Conservation (phyloP, 2,329 filamentous ascomycete species). For the Cercospora janseana region DNA sequence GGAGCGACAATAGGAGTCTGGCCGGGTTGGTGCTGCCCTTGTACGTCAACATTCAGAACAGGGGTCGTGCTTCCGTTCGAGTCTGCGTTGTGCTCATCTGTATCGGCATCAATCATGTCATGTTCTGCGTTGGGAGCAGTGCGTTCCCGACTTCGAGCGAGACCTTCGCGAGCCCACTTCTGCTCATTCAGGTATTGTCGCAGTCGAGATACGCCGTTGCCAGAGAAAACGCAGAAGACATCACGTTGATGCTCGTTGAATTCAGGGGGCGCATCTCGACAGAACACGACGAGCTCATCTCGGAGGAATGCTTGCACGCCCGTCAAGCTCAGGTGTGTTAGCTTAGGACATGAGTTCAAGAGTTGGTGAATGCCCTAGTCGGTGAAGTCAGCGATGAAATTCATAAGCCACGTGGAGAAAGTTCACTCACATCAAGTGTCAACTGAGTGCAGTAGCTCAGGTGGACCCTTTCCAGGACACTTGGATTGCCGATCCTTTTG, state of each 20-base stretch:
- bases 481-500: constrained; percentile 51
- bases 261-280: constrained; percentile 82
- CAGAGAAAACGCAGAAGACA: constrained; percentile 97
- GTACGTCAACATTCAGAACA: constrained; percentile 32
- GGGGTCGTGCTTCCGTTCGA: constrained; percentile 34
- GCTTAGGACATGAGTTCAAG: constrained; percentile 83
- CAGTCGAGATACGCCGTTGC: constrained; percentile 73
- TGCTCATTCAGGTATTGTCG: constrained; percentile 70
- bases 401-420: constrained; percentile 18
- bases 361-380: constrained; percentile 80
- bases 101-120: constrained; percentile 34
- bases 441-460: constrained; percentile 90
- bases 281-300: constrained; percentile 80
- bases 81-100: constrained; percentile 33
- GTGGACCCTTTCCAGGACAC: constrained; percentile 84
- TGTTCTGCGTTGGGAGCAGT: constrained; percentile 26
- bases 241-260: constrained; percentile 94
- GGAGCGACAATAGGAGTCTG: constrained; percentile 29
- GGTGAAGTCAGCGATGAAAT: constrained; percentile 34
- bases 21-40: constrained; percentile 29
- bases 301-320: constrained; percentile 88
- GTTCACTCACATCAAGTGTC: constrained; percentile 74
- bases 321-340: constrained; percentile 92
- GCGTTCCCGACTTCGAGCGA: constrained; percentile 19
- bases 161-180: constrained; percentile 23